Base-by-base conservation (phyloP, 495 filamentous ascomycete species). In the Penicillium manginii region DNA sequence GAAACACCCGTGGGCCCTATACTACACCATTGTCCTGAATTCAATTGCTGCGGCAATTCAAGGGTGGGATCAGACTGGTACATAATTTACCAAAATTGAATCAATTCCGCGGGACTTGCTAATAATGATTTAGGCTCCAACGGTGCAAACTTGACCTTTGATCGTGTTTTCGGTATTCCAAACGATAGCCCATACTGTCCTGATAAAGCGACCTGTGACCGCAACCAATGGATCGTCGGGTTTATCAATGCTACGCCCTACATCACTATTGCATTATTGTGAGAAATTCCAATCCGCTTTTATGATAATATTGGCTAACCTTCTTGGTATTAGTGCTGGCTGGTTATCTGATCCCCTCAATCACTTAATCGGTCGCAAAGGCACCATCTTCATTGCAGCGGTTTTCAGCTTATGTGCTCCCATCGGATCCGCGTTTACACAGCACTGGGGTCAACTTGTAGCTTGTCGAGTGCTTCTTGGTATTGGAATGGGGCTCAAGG, bases 291-390 rank as follows among this genome's bases (percentile, higher is more conserved):
- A 37, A 37, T 37, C 11, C 1, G 4, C 1, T 55, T 78, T 75
- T 80, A 53, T 64, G 73, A 58, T 3, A 18, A 19, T 5, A 0
- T 29, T 18, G 37, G 17, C 18, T 57, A 50, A n/a, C 26, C 22
- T 14, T 21, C 45, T 10, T 10, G 6, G 2, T 10, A 3, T 72
- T 52, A 77, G 86, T 51, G 82, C 84, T 40, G 84, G 86, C 66
- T 92, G 89, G 88, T 62, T 89, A 21, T 84, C 87, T 4, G 86
- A 90, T 64, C 89, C 89, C 15, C 66, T 90, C 45, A 91, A 91
- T 64, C 75, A 85, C 73, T 78, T 68, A 50, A 32, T 89, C 42
- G 89, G 88, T 43, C 86, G 89, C 52, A 78, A 86, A 42, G 85
- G 85, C 32, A 84, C 84, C 21, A 91, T 91, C 59, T 89, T 91